Base-by-base conservation (phyloP, 371 early-diverging fungal species). In the Mortierella sp. region DNA sequence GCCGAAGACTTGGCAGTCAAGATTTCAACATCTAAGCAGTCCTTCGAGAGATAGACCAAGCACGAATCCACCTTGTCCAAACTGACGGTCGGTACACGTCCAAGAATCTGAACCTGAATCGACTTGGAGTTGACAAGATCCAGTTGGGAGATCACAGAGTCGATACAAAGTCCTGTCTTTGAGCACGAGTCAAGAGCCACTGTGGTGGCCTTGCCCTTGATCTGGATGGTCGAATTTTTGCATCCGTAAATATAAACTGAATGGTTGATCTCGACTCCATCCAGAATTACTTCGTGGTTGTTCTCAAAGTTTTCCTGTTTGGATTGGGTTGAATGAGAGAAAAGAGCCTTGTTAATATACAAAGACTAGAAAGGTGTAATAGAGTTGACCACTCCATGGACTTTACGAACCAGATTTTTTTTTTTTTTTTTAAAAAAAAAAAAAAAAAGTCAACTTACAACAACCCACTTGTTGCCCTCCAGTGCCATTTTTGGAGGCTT, bases 31-130 rank as follows among this genome's bases (percentile, higher is more conserved):
- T 91, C 93, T 57, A 90, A 53, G 46, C 92, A 89, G 4, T 89
- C 91, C 68, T 90, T 87, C 21, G 94, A 92, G 30, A 98, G 75
- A 76, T 91, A 98, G 25, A 98, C 84, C 72, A 95, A 92, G 64
- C 92, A 90, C 23, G 97, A 93, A 82, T 98, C 98, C 21, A 95
- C 92, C 83, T 98, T 98, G 82, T 98, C 98, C 48, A 98, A 83
- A 44, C 88, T 89, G 57, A 96, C 89, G 4, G 95, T 95, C 0
- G 98, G 97, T 5, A 91, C 93, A 0, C 83, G 84, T 48, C 93
- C 92, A 48, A 93, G 90, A n/a, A 96, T 85, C 76, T 98, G 99
- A 46, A 97, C 80, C 60, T 96, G 95, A 48, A 94, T 84, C 15
- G 96, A 95, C 77, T 93, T 92, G 81, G 89, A 91, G 84, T 98